These are phyloP conservation scores for Gossypium ekmanianum DNA, from an alignment of 345 rosid species.

Conservation along the genomic window DNA sequence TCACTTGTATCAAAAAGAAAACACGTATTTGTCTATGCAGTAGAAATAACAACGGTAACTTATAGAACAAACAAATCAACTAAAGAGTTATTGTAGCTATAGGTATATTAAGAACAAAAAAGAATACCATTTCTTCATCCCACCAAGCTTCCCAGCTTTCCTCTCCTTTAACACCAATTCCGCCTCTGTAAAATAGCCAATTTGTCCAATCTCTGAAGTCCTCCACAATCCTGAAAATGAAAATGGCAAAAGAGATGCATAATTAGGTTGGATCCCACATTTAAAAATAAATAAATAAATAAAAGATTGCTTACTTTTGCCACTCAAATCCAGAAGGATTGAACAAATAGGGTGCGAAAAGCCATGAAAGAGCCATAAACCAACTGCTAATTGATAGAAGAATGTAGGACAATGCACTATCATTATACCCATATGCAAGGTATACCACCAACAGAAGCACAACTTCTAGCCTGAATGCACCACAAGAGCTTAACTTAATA, in stretches of 20 bases:
- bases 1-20: too few relatives aligned
- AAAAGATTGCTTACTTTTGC: constrained; percentile 67
- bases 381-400: constrained; percentile 93
- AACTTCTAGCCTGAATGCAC: constrained; percentile 69
- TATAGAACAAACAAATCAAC: neutral
- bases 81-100: neutral
- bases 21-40: neutral
- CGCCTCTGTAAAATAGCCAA: constrained; percentile 98
- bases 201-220: constrained; percentile 99
- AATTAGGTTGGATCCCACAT: neutral
- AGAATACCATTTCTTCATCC: constrained; percentile 92
- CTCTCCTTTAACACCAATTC: constrained; percentile 96
- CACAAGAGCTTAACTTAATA: constrained; percentile 22
- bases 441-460: constrained; percentile 71
- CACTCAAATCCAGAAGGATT: constrained; percentile 98
- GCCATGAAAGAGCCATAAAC: constrained; percentile 95
- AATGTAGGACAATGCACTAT: constrained; percentile 71
- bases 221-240: constrained; percentile 67
- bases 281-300: constrained; percentile 9
- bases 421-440: constrained; percentile 81
- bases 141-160: constrained; percentile 99
- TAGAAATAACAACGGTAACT: neutral
- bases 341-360: constrained; percentile 91
- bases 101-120: neutral
- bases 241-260: constrained; percentile 11